These are phyloP conservation scores for Amanita rubescens DNA, from an alignment of 768 basidiomycete species.

Conservation along the genomic window DNA sequence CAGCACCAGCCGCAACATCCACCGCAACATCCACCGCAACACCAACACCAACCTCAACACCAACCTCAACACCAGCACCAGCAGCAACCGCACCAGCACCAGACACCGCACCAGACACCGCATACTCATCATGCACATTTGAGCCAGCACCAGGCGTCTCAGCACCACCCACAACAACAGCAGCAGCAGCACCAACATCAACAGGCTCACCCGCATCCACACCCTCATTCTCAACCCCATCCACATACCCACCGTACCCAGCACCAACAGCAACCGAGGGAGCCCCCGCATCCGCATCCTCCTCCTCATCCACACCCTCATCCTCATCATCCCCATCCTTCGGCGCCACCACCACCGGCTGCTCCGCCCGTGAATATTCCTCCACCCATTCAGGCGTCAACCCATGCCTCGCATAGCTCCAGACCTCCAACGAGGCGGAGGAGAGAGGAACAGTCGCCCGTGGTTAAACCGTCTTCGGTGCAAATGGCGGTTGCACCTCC, in stretches of 20 bases:
- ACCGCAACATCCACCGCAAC: constrained; percentile 3
- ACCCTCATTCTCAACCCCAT: constrained; percentile 14
- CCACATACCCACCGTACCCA: constrained; percentile 18
- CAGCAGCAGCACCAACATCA: constrained; percentile 17
- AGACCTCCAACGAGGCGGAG: not conserved
- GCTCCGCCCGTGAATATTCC: constrained; percentile 11
- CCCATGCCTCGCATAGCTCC: not conserved
- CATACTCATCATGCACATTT: not conserved
- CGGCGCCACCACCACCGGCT: constrained; percentile 7
- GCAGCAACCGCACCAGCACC: constrained; percentile 6
- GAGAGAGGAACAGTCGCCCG: not conserved
- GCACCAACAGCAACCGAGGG: constrained; percentile 13
- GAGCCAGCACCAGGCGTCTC: no score
- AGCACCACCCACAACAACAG: constrained; percentile 17
- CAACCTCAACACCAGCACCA: constrained; percentile 17
- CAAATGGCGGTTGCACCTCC: not conserved
- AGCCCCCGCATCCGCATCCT: constrained; percentile 13
- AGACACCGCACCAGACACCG: not conserved
- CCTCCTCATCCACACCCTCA: constrained; percentile 20
- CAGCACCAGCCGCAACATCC: constrained; percentile 4
- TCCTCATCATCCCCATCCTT: constrained; percentile 20
- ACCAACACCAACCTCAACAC: constrained; percentile 28
- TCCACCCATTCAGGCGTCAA: not conserved
- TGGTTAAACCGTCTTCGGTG: not conserved
- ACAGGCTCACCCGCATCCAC: constrained; percentile 16